A percentile compares a stretch with the other conserved stretches of the same genome.
Evolutionary conservation across 1,139 yeast species (phyloP).

Genomic region (Suhomyces yuchorum): DNA sequence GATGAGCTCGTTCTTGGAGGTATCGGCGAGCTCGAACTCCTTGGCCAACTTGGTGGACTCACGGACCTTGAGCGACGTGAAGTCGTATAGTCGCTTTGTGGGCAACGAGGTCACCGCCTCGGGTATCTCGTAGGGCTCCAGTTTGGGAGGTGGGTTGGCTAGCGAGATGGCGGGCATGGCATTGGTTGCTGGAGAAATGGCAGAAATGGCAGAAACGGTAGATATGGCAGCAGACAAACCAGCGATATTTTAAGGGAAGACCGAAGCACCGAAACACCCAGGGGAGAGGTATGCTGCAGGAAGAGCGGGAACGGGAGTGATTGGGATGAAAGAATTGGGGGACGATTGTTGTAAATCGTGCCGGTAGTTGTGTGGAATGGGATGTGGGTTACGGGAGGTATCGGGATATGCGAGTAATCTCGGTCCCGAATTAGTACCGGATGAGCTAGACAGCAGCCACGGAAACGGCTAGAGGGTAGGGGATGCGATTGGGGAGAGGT

Average conservation of each 20-base stretch:
- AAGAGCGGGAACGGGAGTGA: too few species aligned
- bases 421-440: background rate
- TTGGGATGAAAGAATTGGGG: too few species aligned
- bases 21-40: constrained; percentile 23
- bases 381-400: background rate
- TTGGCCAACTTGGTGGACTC: constrained; percentile 35
- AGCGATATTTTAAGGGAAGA: too few species aligned
- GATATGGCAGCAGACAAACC: too few species aligned
- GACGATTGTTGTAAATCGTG: background rate
- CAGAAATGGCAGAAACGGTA: too few species aligned
- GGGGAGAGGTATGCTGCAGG: too few species aligned
- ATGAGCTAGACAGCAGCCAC: background rate
- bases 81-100: constrained; percentile 34
- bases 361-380: background rate
- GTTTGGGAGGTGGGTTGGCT: background rate
- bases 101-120: constrained; percentile 25
- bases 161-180: constrained; percentile 4
- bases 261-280: too few species aligned
- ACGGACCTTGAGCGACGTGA: constrained; percentile 21
- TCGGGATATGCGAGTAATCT: background rate
- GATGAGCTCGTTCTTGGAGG: constrained; percentile 26
- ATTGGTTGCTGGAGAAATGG: background rate
- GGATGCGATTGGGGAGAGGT: background rate
- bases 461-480: too few species aligned
- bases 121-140: background rate